Percentiles rank a stretch among this genome's conserved stretches.
Conservation (phyloP, 805 yeast genomes). For the Cyberlindnera subsufficiens region DNA sequence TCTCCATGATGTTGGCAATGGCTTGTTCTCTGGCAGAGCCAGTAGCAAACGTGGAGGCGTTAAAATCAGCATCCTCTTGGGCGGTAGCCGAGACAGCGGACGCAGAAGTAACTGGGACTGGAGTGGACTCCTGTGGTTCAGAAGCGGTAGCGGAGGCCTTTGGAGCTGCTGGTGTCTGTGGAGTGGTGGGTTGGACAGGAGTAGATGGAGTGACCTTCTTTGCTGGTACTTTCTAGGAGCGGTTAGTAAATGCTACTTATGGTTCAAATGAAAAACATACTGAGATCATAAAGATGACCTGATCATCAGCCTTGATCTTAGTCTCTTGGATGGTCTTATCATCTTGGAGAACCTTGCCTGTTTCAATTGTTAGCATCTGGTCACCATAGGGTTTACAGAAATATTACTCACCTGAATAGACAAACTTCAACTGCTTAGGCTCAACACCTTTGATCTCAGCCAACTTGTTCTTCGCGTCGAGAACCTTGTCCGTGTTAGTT, state of each 20-base stretch:
- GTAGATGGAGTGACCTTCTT: constrained; percentile 16
- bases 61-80: constrained; percentile 18
- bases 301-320: constrained; percentile 78
- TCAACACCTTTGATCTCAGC: constrained; percentile 67
- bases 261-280: constrained; percentile 30
- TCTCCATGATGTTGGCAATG: constrained; percentile 78
- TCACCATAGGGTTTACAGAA: background rate
- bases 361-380: constrained; percentile 3
- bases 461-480: constrained; percentile 66
- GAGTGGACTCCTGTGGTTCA: constrained; percentile 16
- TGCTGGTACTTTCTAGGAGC: constrained; percentile 20
- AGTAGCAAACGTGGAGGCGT: constrained; percentile 57
- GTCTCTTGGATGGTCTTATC: constrained; percentile 65
- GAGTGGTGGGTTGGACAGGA: constrained; percentile 23
- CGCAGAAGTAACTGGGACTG: constrained; percentile 19
- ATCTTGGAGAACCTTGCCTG: constrained; percentile 79
- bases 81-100: constrained; percentile 22
- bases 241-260: constrained; percentile 1
- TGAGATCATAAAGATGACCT: constrained; percentile 87
- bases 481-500: constrained; percentile 29
- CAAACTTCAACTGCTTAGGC: constrained; percentile 73
- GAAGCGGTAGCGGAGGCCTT: constrained; percentile 19
- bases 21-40: constrained; percentile 78
- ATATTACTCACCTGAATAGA: constrained; percentile 60
- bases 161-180: constrained; percentile 6